These are phyloP conservation scores for Monoraphidium neglectum DNA, from an alignment of 139 green algal species.

Conservation along the genomic window DNA sequence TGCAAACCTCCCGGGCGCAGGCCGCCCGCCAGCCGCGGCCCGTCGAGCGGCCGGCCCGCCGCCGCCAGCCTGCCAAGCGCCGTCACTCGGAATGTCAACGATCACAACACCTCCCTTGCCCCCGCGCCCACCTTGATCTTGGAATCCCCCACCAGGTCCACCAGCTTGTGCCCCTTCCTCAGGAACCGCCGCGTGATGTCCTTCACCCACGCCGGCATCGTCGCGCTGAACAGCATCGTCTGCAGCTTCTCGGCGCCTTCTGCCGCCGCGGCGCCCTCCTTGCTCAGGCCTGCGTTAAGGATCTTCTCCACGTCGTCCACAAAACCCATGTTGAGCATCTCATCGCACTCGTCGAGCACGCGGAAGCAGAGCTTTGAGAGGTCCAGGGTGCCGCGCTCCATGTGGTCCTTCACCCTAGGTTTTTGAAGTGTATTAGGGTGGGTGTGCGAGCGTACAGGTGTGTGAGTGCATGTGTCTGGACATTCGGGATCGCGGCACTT, in stretches of 20 bases:
- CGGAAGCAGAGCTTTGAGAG: slow-evolving; percentile 51
- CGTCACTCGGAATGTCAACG: no score
- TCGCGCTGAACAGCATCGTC: slow-evolving; percentile 98
- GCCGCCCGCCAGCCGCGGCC: no score
- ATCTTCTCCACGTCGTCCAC: slow-evolving; percentile 99
- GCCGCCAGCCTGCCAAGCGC: no score
- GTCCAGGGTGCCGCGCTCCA: slow-evolving; percentile 86
- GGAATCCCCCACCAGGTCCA: slow-evolving; percentile 93
- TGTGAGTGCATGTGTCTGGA: no score
- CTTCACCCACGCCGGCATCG: slow-evolving; percentile 95
- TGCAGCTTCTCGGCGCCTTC: slow-evolving; percentile 67
- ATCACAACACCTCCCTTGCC: no score
- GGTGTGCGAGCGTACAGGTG: no score
- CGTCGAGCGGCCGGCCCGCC: no score
- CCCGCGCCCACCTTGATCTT: slow-evolving; percentile 80
- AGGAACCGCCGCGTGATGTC: slow-evolving; percentile 89
- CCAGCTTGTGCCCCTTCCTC: slow-evolving; percentile 59
- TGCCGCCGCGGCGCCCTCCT: not conserved
- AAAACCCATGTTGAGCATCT: slow-evolving; percentile 99
- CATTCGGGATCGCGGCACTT: no score
- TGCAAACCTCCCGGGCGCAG: no score
- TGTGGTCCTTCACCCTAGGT: slow-evolving; percentile 87
- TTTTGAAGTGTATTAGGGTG: no score
- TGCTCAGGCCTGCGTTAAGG: slow-evolving; percentile 59
- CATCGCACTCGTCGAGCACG: slow-evolving; percentile 98